Evolutionary conservation across 192 early-diverging fungal species (phyloP).

Genomic region (Entomortierella lignicola): DNA sequence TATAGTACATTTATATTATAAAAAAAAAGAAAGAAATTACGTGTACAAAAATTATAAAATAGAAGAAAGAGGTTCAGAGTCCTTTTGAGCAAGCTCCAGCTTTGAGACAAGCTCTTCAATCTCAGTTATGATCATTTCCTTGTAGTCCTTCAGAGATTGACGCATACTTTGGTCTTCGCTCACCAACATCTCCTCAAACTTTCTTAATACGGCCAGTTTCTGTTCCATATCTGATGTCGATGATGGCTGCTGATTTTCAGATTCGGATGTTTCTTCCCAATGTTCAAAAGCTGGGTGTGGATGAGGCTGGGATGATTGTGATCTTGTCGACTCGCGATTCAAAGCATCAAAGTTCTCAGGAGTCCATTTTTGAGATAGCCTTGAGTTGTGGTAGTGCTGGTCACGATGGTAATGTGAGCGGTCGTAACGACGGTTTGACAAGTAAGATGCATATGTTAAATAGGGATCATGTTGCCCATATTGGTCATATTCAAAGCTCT

Average conservation of each 20-base stretch:
- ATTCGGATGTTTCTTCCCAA: not conserved
- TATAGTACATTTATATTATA: not conserved
- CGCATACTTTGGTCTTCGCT: not conserved
- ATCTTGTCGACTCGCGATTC: not conserved
- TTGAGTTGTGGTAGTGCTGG: not conserved
- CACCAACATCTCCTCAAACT: too few relatives aligned
- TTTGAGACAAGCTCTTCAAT: constrained; percentile 20
- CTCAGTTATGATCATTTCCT: constrained; percentile 5
- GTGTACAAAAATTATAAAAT: not conserved
- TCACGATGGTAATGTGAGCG: not conserved
- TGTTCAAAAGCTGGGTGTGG: not conserved
- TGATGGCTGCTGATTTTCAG: not conserved
- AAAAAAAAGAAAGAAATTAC: not conserved
- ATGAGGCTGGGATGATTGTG: not conserved
- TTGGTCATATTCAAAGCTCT: not conserved
- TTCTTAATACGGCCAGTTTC: too few relatives aligned
- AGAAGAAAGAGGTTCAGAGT: constrained; percentile 2
- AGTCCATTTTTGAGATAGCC: not conserved
- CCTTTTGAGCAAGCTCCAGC: constrained; percentile 12
- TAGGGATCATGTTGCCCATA: not conserved
- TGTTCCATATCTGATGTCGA: too few relatives aligned
- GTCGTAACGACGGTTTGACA: not conserved
- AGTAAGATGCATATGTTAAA: not conserved
- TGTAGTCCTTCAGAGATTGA: constrained; percentile 5
- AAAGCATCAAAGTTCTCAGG: not conserved